Evolutionary conservation across 768 basidiomycete genomes (phyloP).

Genomic region (Omphalotus guepiniiformis): DNA sequence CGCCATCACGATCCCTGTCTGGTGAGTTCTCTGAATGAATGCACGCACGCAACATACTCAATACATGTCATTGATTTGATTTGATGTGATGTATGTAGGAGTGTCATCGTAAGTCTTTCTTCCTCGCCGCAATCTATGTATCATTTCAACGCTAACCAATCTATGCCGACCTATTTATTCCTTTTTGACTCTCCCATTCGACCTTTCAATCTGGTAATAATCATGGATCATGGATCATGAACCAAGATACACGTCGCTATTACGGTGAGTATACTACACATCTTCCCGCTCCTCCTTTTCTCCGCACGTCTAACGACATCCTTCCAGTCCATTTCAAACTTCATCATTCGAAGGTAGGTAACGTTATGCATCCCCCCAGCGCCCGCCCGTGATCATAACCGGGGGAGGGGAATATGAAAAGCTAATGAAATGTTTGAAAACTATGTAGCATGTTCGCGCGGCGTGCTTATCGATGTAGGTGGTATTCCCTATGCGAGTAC

Average conservation of each 20-base stretch:
- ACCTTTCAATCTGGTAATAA: too few species aligned
- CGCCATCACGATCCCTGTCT: constrained; percentile 40
- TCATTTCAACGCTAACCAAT: neutral
- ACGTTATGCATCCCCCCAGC: too few species aligned
- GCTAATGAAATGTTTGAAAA: too few species aligned
- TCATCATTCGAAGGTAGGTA: constrained; percentile 39
- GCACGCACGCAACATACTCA: constrained; percentile 16
- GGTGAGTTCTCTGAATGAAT: too few species aligned
- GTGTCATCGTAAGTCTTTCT: constrained; percentile 46
- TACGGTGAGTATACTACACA: constrained; percentile 35
- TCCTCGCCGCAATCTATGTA: neutral
- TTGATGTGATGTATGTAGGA: constrained; percentile 29
- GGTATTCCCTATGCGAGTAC: too few species aligned
- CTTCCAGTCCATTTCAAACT: constrained; percentile 44
- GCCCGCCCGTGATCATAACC: too few species aligned
- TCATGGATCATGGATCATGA: too few species aligned
- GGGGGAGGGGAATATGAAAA: too few species aligned
- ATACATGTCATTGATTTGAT: neutral
- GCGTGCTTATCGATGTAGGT: constrained; percentile 48
- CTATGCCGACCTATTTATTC: too few species aligned
- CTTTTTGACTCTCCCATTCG: too few species aligned
- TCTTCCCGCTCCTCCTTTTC: neutral
- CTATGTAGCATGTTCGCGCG: constrained; percentile 42
- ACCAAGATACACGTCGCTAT: constrained; percentile 48
- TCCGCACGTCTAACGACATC: neutral